A percentile compares a stretch with the other conserved stretches of the same genome.
phyloP scores from a whole-genome alignment of 192 early-diverging fungal genomes.

The Coemansia pectinata region DNA sequence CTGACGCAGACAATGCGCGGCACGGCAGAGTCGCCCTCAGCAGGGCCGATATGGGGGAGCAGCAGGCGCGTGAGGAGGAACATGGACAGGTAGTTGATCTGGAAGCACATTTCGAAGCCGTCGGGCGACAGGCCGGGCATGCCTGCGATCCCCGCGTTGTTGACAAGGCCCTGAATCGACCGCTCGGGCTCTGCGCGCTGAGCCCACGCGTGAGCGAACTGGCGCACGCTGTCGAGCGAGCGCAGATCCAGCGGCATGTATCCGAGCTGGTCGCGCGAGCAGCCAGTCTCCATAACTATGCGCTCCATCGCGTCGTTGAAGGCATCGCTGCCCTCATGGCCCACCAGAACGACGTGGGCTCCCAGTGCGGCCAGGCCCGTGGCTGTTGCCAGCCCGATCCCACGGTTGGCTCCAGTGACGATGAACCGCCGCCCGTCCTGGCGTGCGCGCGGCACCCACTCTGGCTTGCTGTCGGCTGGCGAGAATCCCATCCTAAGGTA shows the following conservation, averaged over 20 bases:
- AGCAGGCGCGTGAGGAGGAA: slow-evolving; percentile 49
- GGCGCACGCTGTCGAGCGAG: slow-evolving; percentile 42
- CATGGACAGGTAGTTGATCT: slow-evolving; percentile 54
- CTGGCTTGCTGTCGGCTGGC: slow-evolving; percentile 19
- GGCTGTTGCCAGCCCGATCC: slow-evolving; percentile 48
- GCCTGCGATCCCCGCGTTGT: slow-evolving; percentile 52
- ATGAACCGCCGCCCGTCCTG: slow-evolving; percentile 44
- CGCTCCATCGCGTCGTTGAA: slow-evolving; percentile 45
- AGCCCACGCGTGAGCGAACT: slow-evolving; percentile 22
- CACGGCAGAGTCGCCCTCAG: not conserved
- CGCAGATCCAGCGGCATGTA: slow-evolving; percentile 53
- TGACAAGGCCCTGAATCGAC: slow-evolving; percentile 31
- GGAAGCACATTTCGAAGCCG: slow-evolving; percentile 54
- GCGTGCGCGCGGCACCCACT: slow-evolving; percentile 42
- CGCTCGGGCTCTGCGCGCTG: slow-evolving; percentile 15
- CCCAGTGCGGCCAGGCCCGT: slow-evolving; percentile 43
- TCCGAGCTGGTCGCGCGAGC: slow-evolving; percentile 28
- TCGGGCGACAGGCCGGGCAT: slow-evolving; percentile 46
- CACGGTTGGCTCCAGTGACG: slow-evolving; percentile 52
- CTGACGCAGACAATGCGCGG: slow-evolving; percentile 49
- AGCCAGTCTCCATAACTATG: slow-evolving; percentile 42
- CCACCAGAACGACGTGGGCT: slow-evolving; percentile 42
- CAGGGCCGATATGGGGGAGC: slow-evolving; percentile 22
- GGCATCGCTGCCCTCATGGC: slow-evolving; percentile 38
- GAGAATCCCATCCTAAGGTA: slow-evolving; percentile 40